Conservation (phyloP, 2,329 filamentous ascomycete genomes). For the Sporothrix sp. region DNA sequence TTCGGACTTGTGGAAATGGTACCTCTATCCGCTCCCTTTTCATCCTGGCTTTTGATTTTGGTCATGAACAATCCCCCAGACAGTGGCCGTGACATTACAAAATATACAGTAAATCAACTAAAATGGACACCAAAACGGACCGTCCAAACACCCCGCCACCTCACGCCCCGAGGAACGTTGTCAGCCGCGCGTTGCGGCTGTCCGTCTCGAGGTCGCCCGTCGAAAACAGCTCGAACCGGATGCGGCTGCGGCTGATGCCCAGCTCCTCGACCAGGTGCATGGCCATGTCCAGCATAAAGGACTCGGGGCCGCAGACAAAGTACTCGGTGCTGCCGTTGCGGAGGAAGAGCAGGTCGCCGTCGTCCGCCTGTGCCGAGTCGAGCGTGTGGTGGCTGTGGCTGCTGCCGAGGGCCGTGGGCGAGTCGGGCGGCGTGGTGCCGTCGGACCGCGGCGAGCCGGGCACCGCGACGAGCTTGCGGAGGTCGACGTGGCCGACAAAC, state of each 20-base stretch:
- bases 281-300: slow-evolving; percentile 44
- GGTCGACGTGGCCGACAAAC: slow-evolving; percentile 37
- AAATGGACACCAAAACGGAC: too few relatives aligned
- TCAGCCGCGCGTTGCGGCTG: slow-evolving; percentile 12
- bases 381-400: slow-evolving; percentile 15
- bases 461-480: slow-evolving; percentile 29
- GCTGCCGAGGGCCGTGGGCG: slow-evolving; percentile 12
- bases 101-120: too few relatives aligned
- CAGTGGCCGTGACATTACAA: too few relatives aligned
- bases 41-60: slow-evolving; percentile 17
- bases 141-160: too few relatives aligned
- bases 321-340: slow-evolving; percentile 39
- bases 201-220: slow-evolving; percentile 26
- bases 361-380: slow-evolving; percentile 33
- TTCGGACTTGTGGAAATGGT: too few relatives aligned
- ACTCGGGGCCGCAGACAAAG: slow-evolving; percentile 45
- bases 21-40: neutral
- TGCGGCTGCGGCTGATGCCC: slow-evolving; percentile 29
- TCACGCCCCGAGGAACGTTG: slow-evolving; percentile 1
- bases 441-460: neutral
- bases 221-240: slow-evolving; percentile 40
- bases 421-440: slow-evolving; percentile 1
- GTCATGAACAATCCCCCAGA: too few relatives aligned
- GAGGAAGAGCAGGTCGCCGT: slow-evolving; percentile 36
- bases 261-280: slow-evolving; percentile 31